Base-by-base conservation (phyloP, 2,329 filamentous ascomycete species). In the Botrytis galanthina region DNA sequence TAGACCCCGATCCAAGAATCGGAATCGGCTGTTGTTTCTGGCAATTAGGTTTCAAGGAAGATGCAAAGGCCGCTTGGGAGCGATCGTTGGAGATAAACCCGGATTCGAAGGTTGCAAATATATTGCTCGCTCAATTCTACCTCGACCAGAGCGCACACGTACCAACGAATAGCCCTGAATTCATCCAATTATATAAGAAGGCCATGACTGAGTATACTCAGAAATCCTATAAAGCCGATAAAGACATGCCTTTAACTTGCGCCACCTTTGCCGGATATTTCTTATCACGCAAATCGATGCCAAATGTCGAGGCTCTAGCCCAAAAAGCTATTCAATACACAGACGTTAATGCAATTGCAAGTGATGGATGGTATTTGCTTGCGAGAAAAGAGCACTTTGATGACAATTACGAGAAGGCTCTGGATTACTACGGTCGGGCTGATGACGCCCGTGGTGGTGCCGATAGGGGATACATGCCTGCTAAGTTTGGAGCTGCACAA, bases 21-120 rank as follows among this genome's bases (percentile, higher is more conserved):
- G 96, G 96, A 72, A 95, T 99, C 80, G 96, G 96, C 63, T 96
- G 94, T 83, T 99, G 96, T 85, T 92, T 98, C 82, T 99, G 97
- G 96, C 93, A 97, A 82, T 87, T 99, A 42, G 95, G 95, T 18
- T 94, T 93, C 85, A 98, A 97, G 82, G 93, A 97, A 48, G 94
- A 97, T 79, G 96, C 97, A 12, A 95, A 93, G 80, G 85, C 87
- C 66, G 95, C 96, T 20, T 99, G 96, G 96, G 92, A 97, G 80
- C 88, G 96, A 76, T 90, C 92, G 20, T 84, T 98, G 42, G 93
- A 97, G 80, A 87, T 98, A 80, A 90, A 87, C 79, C 90, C 93
- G 0, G 88, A 94, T 37, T 97, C 94, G 35, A 98, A 97, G 83
- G 89, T 94, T 75, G 95, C 95, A 69, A 94, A 97, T 79, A 94